Conservation (phyloP, 176 grass and related monocot genomes). For the Lolium rigidum region DNA sequence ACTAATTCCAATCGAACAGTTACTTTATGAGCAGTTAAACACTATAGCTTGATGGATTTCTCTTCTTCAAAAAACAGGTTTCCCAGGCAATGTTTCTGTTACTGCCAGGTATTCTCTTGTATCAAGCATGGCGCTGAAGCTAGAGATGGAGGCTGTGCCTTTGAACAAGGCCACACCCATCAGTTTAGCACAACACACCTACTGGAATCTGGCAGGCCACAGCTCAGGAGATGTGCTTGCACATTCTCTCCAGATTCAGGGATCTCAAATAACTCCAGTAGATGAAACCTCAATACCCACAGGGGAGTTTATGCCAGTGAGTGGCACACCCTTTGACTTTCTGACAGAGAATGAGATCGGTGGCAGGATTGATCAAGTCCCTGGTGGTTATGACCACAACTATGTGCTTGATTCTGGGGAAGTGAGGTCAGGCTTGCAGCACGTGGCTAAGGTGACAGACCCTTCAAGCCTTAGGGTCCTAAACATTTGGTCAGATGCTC, state of each 20-base stretch:
- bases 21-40: background rate
- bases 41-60: constrained; percentile 11
- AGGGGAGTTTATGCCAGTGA: constrained; percentile 71
- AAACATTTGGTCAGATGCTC: constrained; percentile 80
- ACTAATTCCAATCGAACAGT: constrained; percentile 1
- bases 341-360: constrained; percentile 52
- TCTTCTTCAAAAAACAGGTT: constrained; percentile 56
- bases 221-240: constrained; percentile 64
- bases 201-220: constrained; percentile 94
- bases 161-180: constrained; percentile 76
- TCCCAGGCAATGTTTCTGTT: constrained; percentile 76
- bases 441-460: constrained; percentile 70
- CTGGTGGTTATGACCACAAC: constrained; percentile 64
- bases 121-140: constrained; percentile 54
- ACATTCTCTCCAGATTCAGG: constrained; percentile 68
- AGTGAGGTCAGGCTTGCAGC: constrained; percentile 61
- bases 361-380: constrained; percentile 55
- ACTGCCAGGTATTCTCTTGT: constrained; percentile 78
- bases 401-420: constrained; percentile 62
- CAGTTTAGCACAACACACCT: constrained; percentile 86
- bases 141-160: constrained; percentile 84
- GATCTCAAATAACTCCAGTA: constrained; percentile 71
- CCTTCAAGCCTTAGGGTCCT: constrained; percentile 63
- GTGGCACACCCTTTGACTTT: constrained; percentile 76
- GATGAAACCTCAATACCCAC: constrained; percentile 77